These are phyloP conservation scores for Trypanosoma grayi DNA, from an alignment of 208 protist species.

Conservation along the genomic window DNA sequence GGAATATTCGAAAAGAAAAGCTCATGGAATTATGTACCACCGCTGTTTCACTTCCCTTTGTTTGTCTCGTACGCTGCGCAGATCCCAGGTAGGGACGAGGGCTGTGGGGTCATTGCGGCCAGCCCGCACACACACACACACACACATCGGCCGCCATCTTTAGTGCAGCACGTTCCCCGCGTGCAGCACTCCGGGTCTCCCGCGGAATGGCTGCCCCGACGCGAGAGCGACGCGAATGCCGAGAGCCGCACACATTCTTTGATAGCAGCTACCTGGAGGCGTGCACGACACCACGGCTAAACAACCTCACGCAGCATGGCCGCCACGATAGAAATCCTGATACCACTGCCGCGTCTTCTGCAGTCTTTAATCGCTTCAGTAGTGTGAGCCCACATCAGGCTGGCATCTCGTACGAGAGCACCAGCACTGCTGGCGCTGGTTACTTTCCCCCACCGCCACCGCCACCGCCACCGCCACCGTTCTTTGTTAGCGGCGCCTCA, in stretches of 20 bases:
- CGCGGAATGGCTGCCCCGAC: neutral
- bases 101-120: too few relatives aligned
- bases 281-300: conserved; percentile 13
- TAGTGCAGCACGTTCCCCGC: too few relatives aligned
- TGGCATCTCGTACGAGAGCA: conserved; percentile 14
- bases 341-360: conserved; percentile 1
- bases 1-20: too few relatives aligned
- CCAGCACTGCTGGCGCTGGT: neutral
- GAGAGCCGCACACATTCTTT: conserved; percentile 19
- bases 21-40: too few relatives aligned
- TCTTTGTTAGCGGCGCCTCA: conserved; percentile 1
- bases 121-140: too few relatives aligned
- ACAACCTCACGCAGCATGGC: conserved; percentile 5
- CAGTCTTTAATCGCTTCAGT: conserved; percentile 17
- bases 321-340: neutral
- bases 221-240: conserved; percentile 7
- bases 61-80: too few relatives aligned
- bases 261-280: conserved; percentile 10
- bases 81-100: too few relatives aligned
- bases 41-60: too few relatives aligned
- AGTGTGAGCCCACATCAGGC: conserved; percentile 16
- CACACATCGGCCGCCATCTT: too few relatives aligned
- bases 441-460: conserved; percentile 3
- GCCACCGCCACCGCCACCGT: neutral
- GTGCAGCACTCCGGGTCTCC: too few relatives aligned